Evolutionary conservation across 257 asterid species (phyloP), one percentile per base, ranked within the genome.

Genomic region (Craterostigma plantagineum): DNA sequence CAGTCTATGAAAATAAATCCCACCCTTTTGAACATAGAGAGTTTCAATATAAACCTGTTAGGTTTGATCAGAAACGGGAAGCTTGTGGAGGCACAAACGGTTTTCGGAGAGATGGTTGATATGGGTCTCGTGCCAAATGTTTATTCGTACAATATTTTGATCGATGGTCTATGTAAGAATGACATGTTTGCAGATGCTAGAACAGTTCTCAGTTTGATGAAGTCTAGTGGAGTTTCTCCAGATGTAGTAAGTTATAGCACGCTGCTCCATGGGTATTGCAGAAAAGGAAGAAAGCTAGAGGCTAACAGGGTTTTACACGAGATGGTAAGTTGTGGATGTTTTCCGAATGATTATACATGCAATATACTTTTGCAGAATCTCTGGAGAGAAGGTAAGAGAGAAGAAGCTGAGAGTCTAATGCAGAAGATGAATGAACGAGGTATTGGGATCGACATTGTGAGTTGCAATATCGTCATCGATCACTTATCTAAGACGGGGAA

Each of bases 381-480:
- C 55, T 87, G 95, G 98, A 76, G 71, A 63, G 93, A 76, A 70
- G 93, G 98, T 37, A 79, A 72, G 64, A 42, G 55, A 49, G 70
- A 69, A 33, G 98, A 87, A 63, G 95, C 98, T 12, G 91, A 82
- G 68, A 69, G 62, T 45, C 58, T 87, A 43, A 60, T 87, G 68
- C 82, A 70, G 46, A 79, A 72, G 71, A 82, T 87, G 95, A 76
- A 82, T 43, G 95, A 76, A 70, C 61, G 67, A 54, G 91, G 80
- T 39, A 63, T 68, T 51, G 85, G 65, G 35, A 54, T 87, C 46
- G 93, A 87, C 55, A 70, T 56, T 7, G 86, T 79, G 48, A 79
- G 81, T 70, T 87, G 98, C 66, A 87, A 87, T 63, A 79, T 82
- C 52, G 92, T 87, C 64, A 69, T 87, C 67, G 72, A 74, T 66